A percentile compares a stretch with the other conserved stretches of the same genome.
Evolutionary conservation across 495 filamentous ascomycete species (phyloP).

Genomic region (Podospora pseudoanserina): DNA sequence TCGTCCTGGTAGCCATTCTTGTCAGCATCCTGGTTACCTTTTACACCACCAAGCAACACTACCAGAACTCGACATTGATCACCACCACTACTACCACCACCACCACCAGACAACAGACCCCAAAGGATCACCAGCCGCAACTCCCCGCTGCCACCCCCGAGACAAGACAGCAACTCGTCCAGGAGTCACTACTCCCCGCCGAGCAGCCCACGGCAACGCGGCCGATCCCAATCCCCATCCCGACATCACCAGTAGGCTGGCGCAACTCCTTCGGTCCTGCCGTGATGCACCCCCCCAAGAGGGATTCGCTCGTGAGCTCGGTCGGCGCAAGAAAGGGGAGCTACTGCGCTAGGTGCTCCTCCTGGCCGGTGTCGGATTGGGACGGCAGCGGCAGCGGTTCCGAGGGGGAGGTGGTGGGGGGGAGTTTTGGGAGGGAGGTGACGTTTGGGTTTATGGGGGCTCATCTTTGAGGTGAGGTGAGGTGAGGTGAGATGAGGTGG

Average conservation of each 20-base stretch:
- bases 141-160: not conserved
- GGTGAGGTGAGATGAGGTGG: not conserved
- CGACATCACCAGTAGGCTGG: not conserved
- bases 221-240: not conserved
- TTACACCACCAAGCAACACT: not conserved
- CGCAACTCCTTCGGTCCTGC: not conserved
- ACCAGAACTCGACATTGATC: not conserved
- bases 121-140: not conserved
- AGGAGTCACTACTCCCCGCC: not conserved
- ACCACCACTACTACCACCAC: not conserved
- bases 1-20: not conserved
- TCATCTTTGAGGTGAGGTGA: not conserved
- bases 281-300: not conserved
- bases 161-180: not conserved
- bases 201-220: not conserved
- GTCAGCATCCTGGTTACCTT: not conserved
- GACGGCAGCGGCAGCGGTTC: not conserved
- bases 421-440: not conserved
- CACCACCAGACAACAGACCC: not conserved
- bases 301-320: constrained; percentile 8
- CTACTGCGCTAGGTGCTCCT: not conserved
- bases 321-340: not conserved
- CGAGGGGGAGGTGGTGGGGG: not conserved
- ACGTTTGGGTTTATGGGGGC: not conserved
- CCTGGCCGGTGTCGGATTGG: not conserved